phyloP scores from a whole-genome alignment of 2,329 filamentous ascomycete species.

The Phoma herbarum region DNA sequence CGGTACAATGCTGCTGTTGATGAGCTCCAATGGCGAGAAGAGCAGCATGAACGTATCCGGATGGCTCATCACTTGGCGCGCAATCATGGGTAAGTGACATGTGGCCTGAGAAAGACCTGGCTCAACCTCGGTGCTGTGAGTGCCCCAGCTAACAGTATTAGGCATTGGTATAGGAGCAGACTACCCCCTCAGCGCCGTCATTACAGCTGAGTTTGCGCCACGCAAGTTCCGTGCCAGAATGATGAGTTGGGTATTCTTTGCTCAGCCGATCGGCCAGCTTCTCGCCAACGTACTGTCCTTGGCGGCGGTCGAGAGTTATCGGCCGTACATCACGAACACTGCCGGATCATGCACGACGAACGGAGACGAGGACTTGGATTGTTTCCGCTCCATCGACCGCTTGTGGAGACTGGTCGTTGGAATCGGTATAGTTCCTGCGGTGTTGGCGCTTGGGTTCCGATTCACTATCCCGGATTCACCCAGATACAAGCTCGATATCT shows the following conservation, averaged over 20 bases:
- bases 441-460: conserved; percentile 50
- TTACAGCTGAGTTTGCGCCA: conserved; percentile 53
- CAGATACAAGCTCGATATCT: conserved; percentile 53
- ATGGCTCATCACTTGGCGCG: conserved; percentile 53
- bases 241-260: conserved; percentile 54
- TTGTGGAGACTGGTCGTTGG: conserved; percentile 54
- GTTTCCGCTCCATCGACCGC: conserved; percentile 48
- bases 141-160: conserved; percentile 4
- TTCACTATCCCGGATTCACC: conserved; percentile 54
- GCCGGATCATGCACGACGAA: conserved; percentile 25
- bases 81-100: conserved; percentile 47
- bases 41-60: conserved; percentile 50
- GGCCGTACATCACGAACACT: conserved; percentile 33
- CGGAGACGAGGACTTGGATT: conserved; percentile 34
- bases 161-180: conserved; percentile 51
- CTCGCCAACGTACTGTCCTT: conserved; percentile 44
- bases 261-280: conserved; percentile 54
- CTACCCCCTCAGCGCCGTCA: conserved; percentile 51
- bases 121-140: no score
- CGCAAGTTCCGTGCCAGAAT: conserved; percentile 51
- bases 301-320: conserved; percentile 39
- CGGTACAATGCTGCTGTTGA: conserved; percentile 51
- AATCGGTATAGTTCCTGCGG: conserved; percentile 43
- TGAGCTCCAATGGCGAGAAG: conserved; percentile 48
- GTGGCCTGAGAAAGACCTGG: background rate